Evolutionary conservation across 768 basidiomycete species (phyloP), one percentile per base, ranked within the genome.

Genomic region (Tulasnella sp.): DNA sequence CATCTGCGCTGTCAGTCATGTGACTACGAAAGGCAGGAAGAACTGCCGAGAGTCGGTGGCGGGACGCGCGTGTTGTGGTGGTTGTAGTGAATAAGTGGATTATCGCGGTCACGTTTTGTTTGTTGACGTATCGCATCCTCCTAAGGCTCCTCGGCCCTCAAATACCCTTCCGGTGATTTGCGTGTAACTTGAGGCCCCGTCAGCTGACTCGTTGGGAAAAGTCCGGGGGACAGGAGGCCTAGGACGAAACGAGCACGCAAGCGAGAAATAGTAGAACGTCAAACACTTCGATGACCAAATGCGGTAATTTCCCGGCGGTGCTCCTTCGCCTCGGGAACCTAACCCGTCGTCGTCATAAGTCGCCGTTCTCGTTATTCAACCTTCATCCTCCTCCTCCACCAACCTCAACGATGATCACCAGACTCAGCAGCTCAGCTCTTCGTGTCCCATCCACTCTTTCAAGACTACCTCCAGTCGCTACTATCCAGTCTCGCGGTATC

Each of bases 1-100:
- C 74, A 36, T 75, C 74, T 9, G 22, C 49, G 15, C 72, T 54
- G 49, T 54, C 52, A 31, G 42, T 74, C 72, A 74, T 74, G 34
- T 5, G 52, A 15, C 36, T 14, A 31, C 4, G 34, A 69, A n/a
- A 69, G 68, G 39, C 36, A 15, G 68, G 68, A n/a, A 29, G 68
- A 34, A 34, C 34, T 34, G 68, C 40, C 68, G 68, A 64, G 58
- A 64, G 58, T 64, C 58, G 58, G n/a, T 31, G 58, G 58, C 14
- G 25, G 68, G 37, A 39, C 40, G 37, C 68, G 68, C 37, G 40
- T 38, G 68, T 19, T 22, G 68, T 70, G 68, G 68, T 70, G 31
- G 67, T 38, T 31, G 67, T 8, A 11, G 68, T 31, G 67, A n/a
- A n/a, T n/a, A n/a, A n/a, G 40, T 39, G 68, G 54, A 58, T 58